Conservation (phyloP, 1,284 basidiomycete species). For the Ceratobasidium sp. region DNA sequence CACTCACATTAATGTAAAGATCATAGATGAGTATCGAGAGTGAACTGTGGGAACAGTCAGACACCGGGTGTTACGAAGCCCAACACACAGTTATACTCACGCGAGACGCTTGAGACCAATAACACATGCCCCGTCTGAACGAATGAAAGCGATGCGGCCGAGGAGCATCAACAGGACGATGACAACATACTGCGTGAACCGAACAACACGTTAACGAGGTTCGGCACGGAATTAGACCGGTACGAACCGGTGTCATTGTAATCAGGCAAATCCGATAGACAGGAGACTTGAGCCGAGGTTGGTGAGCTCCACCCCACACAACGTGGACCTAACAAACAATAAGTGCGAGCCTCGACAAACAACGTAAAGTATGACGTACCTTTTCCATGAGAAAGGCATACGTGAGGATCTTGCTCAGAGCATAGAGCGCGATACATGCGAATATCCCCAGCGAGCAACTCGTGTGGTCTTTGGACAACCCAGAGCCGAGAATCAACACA, state of each 20-base stretch:
- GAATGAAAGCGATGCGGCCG: constrained; percentile 52
- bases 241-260: constrained; percentile 45
- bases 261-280: constrained; percentile 51
- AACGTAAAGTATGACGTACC: constrained; percentile 10
- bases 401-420: constrained; percentile 50
- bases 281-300: constrained; percentile 48
- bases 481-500: constrained; percentile 53
- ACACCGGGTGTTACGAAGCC: neutral
- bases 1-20: constrained; percentile 46
- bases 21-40: constrained; percentile 57
- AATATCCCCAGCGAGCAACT: constrained; percentile 53
- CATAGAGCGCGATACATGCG: constrained; percentile 54
- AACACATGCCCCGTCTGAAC: constrained; percentile 52
- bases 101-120: constrained; percentile 55
- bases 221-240: neutral
- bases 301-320: constrained; percentile 47
- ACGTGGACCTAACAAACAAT: constrained; percentile 49
- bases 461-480: constrained; percentile 48
- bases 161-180: constrained; percentile 51
- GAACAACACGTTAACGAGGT: neutral
- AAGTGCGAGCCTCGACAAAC: constrained; percentile 2
- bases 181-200: constrained; percentile 47
- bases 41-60: constrained; percentile 45
- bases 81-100: constrained; percentile 38
- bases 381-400: constrained; percentile 52